These are phyloP conservation scores for Talaromyces verruculosus DNA, from an alignment of 2,329 filamentous ascomycete genomes.

Conservation along the genomic window DNA sequence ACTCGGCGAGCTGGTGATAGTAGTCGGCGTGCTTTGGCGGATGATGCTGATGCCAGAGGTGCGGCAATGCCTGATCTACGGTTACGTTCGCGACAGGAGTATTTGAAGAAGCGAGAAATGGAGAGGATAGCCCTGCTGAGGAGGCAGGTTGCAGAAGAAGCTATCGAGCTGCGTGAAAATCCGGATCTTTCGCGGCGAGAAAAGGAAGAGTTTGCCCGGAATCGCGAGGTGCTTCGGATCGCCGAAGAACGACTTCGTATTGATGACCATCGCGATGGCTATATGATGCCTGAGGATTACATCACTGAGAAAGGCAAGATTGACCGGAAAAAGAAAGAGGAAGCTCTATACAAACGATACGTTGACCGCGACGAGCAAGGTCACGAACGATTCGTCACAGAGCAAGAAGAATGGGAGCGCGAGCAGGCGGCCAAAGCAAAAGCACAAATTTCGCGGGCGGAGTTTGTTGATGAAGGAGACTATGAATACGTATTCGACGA, in stretches of 20 bases:
- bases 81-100: slow-evolving; percentile 83
- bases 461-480: slow-evolving; percentile 74
- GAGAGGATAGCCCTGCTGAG: slow-evolving; percentile 83
- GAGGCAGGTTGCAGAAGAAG: slow-evolving; percentile 87
- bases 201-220: slow-evolving; percentile 83
- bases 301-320: slow-evolving; percentile 92
- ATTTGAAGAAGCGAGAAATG: slow-evolving; percentile 86
- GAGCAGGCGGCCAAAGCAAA: slow-evolving; percentile 88
- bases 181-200: slow-evolving; percentile 73
- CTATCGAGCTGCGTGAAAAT: slow-evolving; percentile 74
- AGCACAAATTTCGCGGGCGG: slow-evolving; percentile 73
- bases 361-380: slow-evolving; percentile 84
- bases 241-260: slow-evolving; percentile 83
- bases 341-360: slow-evolving; percentile 85
- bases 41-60: slow-evolving; percentile 65
- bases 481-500: slow-evolving; percentile 95
- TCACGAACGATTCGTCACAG: slow-evolving; percentile 84
- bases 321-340: slow-evolving; percentile 80
- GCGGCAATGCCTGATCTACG: slow-evolving; percentile 78
- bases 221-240: slow-evolving; percentile 75
- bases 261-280: slow-evolving; percentile 89
- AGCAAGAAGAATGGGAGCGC: slow-evolving; percentile 93
- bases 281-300: slow-evolving; percentile 90
- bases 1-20: slow-evolving; percentile 59
- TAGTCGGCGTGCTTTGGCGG: slow-evolving; percentile 62